phyloP scores from a whole-genome alignment of 2,329 filamentous ascomycete genomes.

The Diaporthe sp. region DNA sequence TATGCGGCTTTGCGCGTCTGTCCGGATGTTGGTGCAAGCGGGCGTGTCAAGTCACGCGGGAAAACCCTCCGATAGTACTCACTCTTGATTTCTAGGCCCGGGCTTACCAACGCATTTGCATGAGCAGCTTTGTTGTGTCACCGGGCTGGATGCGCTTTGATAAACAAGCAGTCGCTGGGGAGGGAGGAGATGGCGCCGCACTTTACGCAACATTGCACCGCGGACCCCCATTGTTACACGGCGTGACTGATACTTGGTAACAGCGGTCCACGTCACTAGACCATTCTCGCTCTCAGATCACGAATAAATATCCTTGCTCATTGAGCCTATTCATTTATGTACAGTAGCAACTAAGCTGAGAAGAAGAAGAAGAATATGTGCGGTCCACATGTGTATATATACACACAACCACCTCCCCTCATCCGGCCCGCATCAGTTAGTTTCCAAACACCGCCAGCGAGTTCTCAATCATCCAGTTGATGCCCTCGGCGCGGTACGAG shows the following conservation, averaged over 20 bases:
- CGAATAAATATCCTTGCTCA: background rate
- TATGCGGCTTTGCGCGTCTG: no score
- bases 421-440: constrained; percentile 30
- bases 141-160: background rate
- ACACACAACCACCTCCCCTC: background rate
- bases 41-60: no score
- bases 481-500: constrained; percentile 56
- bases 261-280: background rate
- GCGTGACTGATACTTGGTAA: background rate
- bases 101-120: no score
- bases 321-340: constrained; percentile 12
- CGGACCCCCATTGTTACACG: background rate
- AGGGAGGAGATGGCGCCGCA: background rate
- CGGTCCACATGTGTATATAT: background rate
- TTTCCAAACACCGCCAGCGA: constrained; percentile 37
- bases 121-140: background rate
- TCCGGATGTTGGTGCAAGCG: background rate
- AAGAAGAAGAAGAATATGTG: background rate
- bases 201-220: background rate
- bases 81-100: background rate
- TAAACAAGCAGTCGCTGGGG: no score
- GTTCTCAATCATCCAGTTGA: constrained; percentile 51
- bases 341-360: background rate
- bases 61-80: background rate
- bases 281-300: background rate